phyloP scores from a whole-genome alignment of 768 basidiomycete genomes.

The Melanogaster broomeanus region DNA sequence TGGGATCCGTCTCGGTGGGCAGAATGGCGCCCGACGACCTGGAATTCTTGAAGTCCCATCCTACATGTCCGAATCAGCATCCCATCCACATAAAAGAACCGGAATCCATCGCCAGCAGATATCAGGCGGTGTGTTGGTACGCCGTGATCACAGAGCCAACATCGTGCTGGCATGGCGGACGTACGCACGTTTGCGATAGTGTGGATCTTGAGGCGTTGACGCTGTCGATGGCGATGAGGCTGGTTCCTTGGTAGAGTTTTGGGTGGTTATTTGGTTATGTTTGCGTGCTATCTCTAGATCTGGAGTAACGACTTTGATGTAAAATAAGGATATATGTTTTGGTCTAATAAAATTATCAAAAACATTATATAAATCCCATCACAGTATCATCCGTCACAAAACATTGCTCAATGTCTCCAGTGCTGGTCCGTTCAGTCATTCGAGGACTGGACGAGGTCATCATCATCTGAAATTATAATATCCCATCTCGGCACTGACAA shows the following conservation, averaged over 20 bases:
- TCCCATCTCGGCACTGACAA: too few species aligned
- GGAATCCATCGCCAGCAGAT: constrained; percentile 34
- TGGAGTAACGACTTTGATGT: not conserved
- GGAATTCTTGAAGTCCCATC: constrained; percentile 90
- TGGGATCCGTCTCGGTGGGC: constrained; percentile 90
- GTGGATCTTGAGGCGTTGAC: constrained; percentile 29
- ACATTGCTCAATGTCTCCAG: too few species aligned
- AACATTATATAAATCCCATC: too few species aligned
- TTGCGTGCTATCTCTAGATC: constrained; percentile 17
- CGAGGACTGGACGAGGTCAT: too few species aligned
- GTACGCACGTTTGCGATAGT: constrained; percentile 30
- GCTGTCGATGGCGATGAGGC: constrained; percentile 26
- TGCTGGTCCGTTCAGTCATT: too few species aligned
- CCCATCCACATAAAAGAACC: constrained; percentile 14
- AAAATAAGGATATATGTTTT: constrained; percentile 3
- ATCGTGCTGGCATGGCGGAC: not conserved
- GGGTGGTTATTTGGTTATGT: constrained; percentile 28
- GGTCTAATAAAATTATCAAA: too few species aligned
- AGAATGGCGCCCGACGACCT: constrained; percentile 97
- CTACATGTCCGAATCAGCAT: constrained; percentile 30
- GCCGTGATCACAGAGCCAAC: not conserved
- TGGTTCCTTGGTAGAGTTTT: constrained; percentile 3
- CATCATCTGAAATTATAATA: too few species aligned
- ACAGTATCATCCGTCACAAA: too few species aligned
- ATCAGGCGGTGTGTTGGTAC: not conserved